These are phyloP conservation scores for Fusarium burgessii DNA, from an alignment of 2,329 filamentous ascomycete species.

Conservation along the genomic window DNA sequence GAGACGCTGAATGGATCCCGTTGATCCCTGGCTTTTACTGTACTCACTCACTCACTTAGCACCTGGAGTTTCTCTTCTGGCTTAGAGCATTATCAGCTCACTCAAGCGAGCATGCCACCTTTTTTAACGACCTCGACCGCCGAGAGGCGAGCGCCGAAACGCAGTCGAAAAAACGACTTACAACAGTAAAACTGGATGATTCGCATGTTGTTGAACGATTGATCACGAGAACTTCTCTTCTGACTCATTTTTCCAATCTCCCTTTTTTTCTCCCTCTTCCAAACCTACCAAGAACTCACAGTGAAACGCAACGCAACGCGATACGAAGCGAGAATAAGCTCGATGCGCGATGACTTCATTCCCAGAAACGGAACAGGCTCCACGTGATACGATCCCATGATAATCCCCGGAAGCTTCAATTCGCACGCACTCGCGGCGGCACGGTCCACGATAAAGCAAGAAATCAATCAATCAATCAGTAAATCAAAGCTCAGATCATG, in stretches of 20 bases:
- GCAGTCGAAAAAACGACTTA: conserved; percentile 9
- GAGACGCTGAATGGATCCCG: conserved; percentile 41
- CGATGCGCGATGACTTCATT: conserved; percentile 30
- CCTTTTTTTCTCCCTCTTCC: background rate
- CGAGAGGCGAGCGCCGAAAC: conserved; percentile 33
- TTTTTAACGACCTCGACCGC: conserved; percentile 38
- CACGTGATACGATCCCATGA: conserved; percentile 35
- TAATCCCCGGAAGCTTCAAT: conserved; percentile 3
- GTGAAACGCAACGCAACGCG: conserved; percentile 1
- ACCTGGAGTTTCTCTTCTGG: conserved; percentile 9
- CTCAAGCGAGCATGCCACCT: conserved; percentile 43
- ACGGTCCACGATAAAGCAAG: conserved; percentile 14
- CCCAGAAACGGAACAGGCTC: conserved; percentile 27
- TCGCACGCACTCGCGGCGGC: conserved; percentile 14
- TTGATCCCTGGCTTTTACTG: conserved; percentile 26
- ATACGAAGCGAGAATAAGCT: conserved; percentile 15
- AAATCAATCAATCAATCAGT: conserved; percentile 16
- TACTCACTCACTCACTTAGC: background rate
- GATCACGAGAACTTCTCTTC: conserved; percentile 28
- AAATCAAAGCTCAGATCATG: conserved; percentile 18
- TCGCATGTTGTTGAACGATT: conserved; percentile 22
- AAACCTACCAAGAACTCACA: background rate
- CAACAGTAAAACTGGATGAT: conserved; percentile 32
- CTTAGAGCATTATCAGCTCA: conserved; percentile 37
- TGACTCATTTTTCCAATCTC: conserved; percentile 14